Evolutionary conservation across 768 basidiomycete species (phyloP).

Genomic region (Podaxis carcinomalis): DNA sequence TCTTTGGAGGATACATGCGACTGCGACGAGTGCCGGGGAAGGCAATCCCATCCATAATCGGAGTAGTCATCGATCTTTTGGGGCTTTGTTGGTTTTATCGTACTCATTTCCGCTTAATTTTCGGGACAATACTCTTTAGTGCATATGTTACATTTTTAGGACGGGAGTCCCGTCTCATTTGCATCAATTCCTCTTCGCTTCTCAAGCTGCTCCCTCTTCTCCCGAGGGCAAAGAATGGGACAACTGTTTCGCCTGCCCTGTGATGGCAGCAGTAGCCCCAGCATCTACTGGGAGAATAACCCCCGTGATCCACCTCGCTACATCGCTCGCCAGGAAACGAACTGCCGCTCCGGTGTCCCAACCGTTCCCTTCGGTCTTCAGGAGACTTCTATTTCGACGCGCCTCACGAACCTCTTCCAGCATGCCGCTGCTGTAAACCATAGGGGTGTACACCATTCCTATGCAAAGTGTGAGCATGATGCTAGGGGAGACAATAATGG

Average conservation of each 20-base stretch:
- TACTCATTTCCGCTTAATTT: no score
- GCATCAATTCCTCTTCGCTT: background rate
- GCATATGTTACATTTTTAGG: background rate
- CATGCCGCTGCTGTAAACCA: constrained; percentile 35
- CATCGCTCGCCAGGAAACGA: constrained; percentile 36
- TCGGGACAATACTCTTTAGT: background rate
- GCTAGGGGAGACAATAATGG: background rate
- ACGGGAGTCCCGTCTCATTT: background rate
- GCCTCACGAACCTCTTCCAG: constrained; percentile 30
- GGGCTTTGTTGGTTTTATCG: no score
- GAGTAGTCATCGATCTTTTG: background rate
- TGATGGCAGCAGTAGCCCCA: constrained; percentile 31
- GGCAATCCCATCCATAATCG: background rate
- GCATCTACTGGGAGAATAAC: constrained; percentile 37
- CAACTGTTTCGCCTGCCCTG: constrained; percentile 8
- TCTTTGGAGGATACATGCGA: background rate
- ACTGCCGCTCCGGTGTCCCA: constrained; percentile 39
- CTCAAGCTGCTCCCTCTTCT: background rate
- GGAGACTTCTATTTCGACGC: constrained; percentile 29
- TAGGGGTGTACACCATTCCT: constrained; percentile 40
- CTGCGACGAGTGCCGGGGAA: constrained; percentile 4
- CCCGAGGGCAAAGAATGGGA: constrained; percentile 3
- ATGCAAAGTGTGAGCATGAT: background rate
- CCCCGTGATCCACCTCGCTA: constrained; percentile 41
- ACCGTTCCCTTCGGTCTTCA: constrained; percentile 39